phyloP scores from a whole-genome alignment of 1,284 basidiomycete species.

The Trichosporon ovoides region DNA sequence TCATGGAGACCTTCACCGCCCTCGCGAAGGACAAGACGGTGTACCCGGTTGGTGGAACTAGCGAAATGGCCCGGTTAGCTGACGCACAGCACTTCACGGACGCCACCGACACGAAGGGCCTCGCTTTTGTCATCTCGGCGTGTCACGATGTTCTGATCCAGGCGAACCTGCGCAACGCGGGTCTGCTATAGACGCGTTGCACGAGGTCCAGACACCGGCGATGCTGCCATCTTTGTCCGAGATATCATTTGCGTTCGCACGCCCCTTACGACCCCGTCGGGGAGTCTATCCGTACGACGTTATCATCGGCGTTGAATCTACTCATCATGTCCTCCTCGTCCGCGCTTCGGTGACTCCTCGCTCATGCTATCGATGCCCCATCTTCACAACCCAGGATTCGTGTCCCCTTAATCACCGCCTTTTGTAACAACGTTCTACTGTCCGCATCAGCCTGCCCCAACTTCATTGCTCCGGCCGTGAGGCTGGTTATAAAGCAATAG shows the following conservation, averaged over 20 bases:
- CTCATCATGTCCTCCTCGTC: not conserved
- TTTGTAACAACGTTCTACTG: not conserved
- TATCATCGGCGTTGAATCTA: too few species aligned
- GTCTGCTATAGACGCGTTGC: not conserved
- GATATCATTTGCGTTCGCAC: too few species aligned
- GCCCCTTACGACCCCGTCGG: too few species aligned
- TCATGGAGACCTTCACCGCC: constrained; percentile 77
- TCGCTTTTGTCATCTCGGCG: constrained; percentile 55
- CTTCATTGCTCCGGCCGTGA: too few species aligned
- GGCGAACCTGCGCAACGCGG: constrained; percentile 18
- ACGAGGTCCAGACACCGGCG: not conserved
- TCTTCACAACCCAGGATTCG: constrained; percentile 21
- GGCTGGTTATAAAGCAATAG: too few species aligned
- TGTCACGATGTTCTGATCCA: constrained; percentile 54
- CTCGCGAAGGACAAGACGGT: constrained; percentile 70
- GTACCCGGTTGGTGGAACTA: constrained; percentile 38
- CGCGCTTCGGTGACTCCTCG: not conserved
- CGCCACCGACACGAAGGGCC: constrained; percentile 53
- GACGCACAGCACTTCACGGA: constrained; percentile 49
- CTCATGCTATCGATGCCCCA: constrained; percentile 18
- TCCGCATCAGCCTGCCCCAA: not conserved
- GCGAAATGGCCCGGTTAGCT: not conserved
- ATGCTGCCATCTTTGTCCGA: too few species aligned
- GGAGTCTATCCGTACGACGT: too few species aligned
- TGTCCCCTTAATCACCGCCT: not conserved